A percentile compares a stretch with the other conserved stretches of the same genome.
Evolutionary conservation across 2,329 filamentous ascomycete species (phyloP).

Genomic region (Colletotrichum sp.): DNA sequence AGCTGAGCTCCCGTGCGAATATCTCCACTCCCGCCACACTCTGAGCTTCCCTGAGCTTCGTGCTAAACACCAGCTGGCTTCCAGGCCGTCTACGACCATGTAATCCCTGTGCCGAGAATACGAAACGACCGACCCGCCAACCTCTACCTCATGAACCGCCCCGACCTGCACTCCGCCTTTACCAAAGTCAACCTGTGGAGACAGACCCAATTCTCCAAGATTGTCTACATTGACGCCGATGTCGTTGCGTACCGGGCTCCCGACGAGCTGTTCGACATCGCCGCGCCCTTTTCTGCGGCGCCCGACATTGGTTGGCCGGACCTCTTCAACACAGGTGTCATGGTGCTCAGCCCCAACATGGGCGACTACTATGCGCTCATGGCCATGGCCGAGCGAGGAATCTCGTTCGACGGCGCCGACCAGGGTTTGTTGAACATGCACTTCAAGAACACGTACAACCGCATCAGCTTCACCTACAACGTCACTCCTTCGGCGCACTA

Average conservation of each 20-base stretch:
- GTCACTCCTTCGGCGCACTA: constrained; percentile 96
- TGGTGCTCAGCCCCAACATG: constrained; percentile 87
- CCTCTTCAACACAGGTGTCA: constrained; percentile 96
- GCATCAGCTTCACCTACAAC: constrained; percentile 94
- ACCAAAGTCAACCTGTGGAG: constrained; percentile 97
- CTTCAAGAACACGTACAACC: constrained; percentile 83
- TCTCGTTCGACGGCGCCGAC: constrained; percentile 96
- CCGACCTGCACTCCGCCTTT: constrained; percentile 89
- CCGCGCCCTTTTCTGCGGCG: constrained; percentile 70
- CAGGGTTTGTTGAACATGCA: constrained; percentile 96
- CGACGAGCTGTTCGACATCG: constrained; percentile 84
- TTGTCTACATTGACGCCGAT: constrained; percentile 95
- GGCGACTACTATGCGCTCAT: constrained; percentile 86
- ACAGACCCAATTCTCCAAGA: constrained; percentile 85
- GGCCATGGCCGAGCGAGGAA: constrained; percentile 82
- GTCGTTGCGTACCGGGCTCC: constrained; percentile 89
- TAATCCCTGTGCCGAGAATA: constrained; percentile 84
- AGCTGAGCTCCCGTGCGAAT: neutral
- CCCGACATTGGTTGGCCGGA: constrained; percentile 99
- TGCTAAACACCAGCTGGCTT: neutral
- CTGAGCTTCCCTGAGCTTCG: neutral
- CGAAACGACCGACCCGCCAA: constrained; percentile 80
- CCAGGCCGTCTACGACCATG: constrained; percentile 85
- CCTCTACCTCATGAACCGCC: constrained; percentile 88
- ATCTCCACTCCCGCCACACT: neutral